Percentiles rank a stretch among this genome's conserved stretches.
Evolutionary conservation across 768 basidiomycete genomes (phyloP).

Genomic region (Termitomyces sp.): DNA sequence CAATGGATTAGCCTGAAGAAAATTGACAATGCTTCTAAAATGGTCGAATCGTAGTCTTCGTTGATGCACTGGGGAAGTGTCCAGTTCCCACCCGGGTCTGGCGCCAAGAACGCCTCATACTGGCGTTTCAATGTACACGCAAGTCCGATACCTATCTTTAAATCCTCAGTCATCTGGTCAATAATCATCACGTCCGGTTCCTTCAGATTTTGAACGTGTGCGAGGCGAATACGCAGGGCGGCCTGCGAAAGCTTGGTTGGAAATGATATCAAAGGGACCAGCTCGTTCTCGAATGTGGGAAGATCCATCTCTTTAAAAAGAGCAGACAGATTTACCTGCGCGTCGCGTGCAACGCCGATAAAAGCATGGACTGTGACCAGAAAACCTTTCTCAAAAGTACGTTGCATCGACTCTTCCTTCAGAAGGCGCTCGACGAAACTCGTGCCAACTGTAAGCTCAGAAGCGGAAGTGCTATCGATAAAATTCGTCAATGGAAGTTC

Average conservation of each 20-base stretch:
- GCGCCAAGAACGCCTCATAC: constrained; percentile 85
- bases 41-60: constrained; percentile 84
- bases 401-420: constrained; percentile 94
- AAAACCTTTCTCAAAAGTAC: constrained; percentile 89
- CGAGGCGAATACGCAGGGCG: constrained; percentile 81
- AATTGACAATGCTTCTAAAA: constrained; percentile 78
- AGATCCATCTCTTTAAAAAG: constrained; percentile 85
- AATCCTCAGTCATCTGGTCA: constrained; percentile 90
- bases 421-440: constrained; percentile 92
- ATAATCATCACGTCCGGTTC: constrained; percentile 88
- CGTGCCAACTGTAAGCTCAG: constrained; percentile 58
- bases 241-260: constrained; percentile 93
- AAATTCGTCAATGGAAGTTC: constrained; percentile 41
- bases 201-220: constrained; percentile 81
- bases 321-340: constrained; percentile 73
- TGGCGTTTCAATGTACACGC: constrained; percentile 95
- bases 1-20: constrained; percentile 94
- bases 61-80: constrained; percentile 82
- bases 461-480: constrained; percentile 20
- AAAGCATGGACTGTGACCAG: constrained; percentile 83
- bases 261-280: constrained; percentile 92
- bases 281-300: constrained; percentile 83
- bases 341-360: constrained; percentile 79
- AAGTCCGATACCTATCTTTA: constrained; percentile 84
- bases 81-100: constrained; percentile 87